A percentile compares a stretch with the other conserved stretches of the same genome.
phyloP scores from a whole-genome alignment of 208 protist species.

The Trichomonas vaginalis region DNA sequence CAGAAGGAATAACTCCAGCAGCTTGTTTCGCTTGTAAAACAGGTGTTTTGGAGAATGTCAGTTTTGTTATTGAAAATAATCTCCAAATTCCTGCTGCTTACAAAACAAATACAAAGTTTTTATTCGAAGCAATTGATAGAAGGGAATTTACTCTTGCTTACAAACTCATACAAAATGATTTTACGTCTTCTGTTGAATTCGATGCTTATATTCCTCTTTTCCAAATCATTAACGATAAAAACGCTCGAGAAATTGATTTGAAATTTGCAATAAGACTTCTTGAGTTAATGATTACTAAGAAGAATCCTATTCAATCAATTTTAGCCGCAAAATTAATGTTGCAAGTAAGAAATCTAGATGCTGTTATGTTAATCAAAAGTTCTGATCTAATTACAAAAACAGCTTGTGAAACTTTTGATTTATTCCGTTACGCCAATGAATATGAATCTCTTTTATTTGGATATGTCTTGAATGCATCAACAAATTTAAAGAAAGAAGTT shows the following conservation, averaged over 20 bases:
- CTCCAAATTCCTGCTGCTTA: background rate
- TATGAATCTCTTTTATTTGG: background rate
- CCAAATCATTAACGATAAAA: background rate
- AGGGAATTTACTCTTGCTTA: background rate
- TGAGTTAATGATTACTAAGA: too few relatives aligned
- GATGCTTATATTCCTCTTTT: background rate
- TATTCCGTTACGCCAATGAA: background rate
- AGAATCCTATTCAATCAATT: too few relatives aligned
- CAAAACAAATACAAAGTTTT: background rate
- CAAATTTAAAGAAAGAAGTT: background rate
- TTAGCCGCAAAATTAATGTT: too few relatives aligned
- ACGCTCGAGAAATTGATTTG: background rate
- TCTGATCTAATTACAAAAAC: too few relatives aligned
- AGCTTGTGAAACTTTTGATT: too few relatives aligned
- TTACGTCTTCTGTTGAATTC: background rate
- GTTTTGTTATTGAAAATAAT: background rate
- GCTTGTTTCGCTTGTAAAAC: background rate
- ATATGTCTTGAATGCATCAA: background rate
- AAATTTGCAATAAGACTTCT: too few relatives aligned
- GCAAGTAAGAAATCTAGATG: too few relatives aligned
- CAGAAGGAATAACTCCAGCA: too few relatives aligned
- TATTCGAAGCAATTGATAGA: background rate
- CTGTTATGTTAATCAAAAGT: too few relatives aligned
- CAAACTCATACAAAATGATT: background rate
- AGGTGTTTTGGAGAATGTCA: background rate